phyloP scores from a whole-genome alignment of 2,329 filamentous ascomycete species.

The Verticillium nonalfalfae region DNA sequence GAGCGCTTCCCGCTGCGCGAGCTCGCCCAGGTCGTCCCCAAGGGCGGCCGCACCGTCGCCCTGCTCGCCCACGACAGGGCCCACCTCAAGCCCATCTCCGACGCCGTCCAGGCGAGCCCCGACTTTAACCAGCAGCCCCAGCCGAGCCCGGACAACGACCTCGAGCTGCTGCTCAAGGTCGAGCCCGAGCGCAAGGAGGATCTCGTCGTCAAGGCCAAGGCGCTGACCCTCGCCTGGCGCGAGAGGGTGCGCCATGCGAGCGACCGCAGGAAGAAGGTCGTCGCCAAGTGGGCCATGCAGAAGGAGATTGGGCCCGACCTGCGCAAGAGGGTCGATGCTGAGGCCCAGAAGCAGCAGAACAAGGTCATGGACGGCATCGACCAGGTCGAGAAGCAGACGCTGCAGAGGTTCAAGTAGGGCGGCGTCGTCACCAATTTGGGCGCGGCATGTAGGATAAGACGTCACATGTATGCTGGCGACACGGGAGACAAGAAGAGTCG shows the following conservation, averaged over 20 bases:
- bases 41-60: constrained; percentile 31
- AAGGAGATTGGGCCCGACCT: constrained; percentile 37
- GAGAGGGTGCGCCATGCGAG: constrained; percentile 41
- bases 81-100: constrained; percentile 49
- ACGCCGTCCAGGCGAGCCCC: constrained; percentile 42
- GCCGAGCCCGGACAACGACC: constrained; percentile 49
- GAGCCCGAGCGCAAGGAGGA: constrained; percentile 46
- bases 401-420: constrained; percentile 30
- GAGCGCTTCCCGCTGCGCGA: constrained; percentile 45
- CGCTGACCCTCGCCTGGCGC: constrained; percentile 42
- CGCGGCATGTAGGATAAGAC: constrained; percentile 4
- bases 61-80: constrained; percentile 33
- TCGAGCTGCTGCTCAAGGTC: constrained; percentile 49
- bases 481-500: neutral
- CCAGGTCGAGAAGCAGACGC: constrained; percentile 38
- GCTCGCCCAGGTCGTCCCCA: constrained; percentile 47
- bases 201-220: constrained; percentile 33
- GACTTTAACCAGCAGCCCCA: constrained; percentile 58
- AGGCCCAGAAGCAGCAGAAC: constrained; percentile 43
- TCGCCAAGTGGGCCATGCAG: constrained; percentile 43
- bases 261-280: constrained; percentile 38
- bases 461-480: neutral
- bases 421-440: neutral
- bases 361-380: constrained; percentile 47
- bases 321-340: constrained; percentile 39